Percentiles rank a stretch among this genome's conserved stretches.
Conservation (phyloP, 208 protist species). For the Acanthamoeba rhysodes region DNA sequence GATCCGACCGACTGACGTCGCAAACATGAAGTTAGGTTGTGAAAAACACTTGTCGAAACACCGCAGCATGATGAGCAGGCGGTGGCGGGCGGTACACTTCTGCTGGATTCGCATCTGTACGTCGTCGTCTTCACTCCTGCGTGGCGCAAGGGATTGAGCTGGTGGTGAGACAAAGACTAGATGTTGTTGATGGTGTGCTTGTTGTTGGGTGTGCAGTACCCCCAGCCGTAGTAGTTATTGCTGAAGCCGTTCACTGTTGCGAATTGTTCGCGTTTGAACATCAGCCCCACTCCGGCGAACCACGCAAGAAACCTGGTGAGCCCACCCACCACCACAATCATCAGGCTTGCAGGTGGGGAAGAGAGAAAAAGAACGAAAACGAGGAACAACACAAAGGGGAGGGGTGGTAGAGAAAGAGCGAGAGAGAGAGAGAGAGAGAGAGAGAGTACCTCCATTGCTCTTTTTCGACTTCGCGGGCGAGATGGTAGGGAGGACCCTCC, state of each 20-base stretch:
- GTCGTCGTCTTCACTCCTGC: neutral
- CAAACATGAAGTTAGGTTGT: too few species aligned
- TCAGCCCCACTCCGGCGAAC: neutral
- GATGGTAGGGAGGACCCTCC: too few species aligned
- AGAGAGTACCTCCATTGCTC: too few species aligned
- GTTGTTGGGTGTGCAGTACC: neutral
- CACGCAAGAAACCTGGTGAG: neutral
- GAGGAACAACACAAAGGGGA: too few species aligned
- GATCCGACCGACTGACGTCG: too few species aligned
- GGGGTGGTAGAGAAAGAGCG: too few species aligned
- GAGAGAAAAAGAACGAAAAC: neutral
- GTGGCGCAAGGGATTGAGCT: too few species aligned
- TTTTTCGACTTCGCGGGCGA: too few species aligned
- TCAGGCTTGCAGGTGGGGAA: neutral
- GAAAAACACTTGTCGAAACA: too few species aligned
- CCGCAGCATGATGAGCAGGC: neutral
- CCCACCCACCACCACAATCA: neutral
- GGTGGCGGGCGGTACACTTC: neutral
- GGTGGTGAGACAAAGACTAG: too few species aligned
- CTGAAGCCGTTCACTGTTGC: neutral
- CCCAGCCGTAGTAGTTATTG: slow-evolving; percentile 9
- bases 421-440: too few species aligned
- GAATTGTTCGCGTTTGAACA: neutral
- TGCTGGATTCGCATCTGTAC: neutral
- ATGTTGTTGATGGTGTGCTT: too few species aligned